phyloP scores from a whole-genome alignment of 345 rosid genomes.

The Euphorbia peplus region DNA sequence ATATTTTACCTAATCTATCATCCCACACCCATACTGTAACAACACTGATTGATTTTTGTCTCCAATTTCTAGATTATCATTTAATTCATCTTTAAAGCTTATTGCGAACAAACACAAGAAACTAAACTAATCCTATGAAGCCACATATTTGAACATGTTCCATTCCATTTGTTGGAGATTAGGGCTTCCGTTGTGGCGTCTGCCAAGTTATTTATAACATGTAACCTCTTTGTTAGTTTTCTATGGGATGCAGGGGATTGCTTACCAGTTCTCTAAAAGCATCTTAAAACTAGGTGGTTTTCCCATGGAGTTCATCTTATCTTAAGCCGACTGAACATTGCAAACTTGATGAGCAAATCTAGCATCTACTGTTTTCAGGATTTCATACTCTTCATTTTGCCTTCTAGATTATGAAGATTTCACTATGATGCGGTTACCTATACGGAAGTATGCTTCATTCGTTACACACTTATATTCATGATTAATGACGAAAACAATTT shows the following conservation, averaged over 20 bases:
- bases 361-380: slow-evolving; percentile 15
- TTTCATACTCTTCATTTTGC: slow-evolving; percentile 23
- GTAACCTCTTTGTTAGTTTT: too few relatives aligned
- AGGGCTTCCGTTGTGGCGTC: neutral
- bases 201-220: neutral
- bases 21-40: too few relatives aligned
- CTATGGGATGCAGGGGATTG: neutral
- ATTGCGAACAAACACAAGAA: too few relatives aligned
- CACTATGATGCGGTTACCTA: slow-evolving; percentile 30
- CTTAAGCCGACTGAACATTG: slow-evolving; percentile 17
- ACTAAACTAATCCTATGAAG: too few relatives aligned
- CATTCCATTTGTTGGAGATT: neutral
- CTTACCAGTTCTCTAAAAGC: slow-evolving; percentile 8
- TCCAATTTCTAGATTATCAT: too few relatives aligned
- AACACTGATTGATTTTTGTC: too few relatives aligned
- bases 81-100: too few relatives aligned
- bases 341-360: slow-evolving; percentile 29
- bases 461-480: neutral
- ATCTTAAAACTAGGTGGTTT: slow-evolving; percentile 10
- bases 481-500: neutral
- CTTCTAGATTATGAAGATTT: slow-evolving; percentile 21
- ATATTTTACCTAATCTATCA: too few relatives aligned
- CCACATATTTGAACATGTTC: too few relatives aligned
- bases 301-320: slow-evolving; percentile 14
- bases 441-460: slow-evolving; percentile 37